Conservation (phyloP, 1,284 basidiomycete genomes). For the Microbotryomycetes sp. region DNA sequence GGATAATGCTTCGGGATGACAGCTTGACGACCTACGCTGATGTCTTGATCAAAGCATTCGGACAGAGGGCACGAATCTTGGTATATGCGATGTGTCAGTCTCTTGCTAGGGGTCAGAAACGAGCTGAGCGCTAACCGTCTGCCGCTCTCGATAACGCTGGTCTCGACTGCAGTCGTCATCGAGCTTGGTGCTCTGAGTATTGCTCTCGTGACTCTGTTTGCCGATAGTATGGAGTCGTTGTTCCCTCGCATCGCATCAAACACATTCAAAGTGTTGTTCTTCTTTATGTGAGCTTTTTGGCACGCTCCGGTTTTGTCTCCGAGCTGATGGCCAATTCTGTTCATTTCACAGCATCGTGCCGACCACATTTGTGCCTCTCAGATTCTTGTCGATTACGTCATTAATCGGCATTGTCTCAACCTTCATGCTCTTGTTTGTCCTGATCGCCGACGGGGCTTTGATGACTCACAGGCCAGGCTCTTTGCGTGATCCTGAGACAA, state of each 20-base stretch:
- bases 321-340: background rate
- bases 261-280: slow-evolving; percentile 67
- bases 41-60: slow-evolving; percentile 80
- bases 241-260: slow-evolving; percentile 60
- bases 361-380: slow-evolving; percentile 74
- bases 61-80: slow-evolving; percentile 57
- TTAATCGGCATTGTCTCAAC: slow-evolving; percentile 72
- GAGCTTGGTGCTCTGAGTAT: slow-evolving; percentile 46
- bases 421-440: slow-evolving; percentile 65
- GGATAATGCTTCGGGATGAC: slow-evolving; percentile 63
- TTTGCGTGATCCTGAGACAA: slow-evolving; percentile 65
- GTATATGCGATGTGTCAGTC: slow-evolving; percentile 64
- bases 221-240: slow-evolving; percentile 71
- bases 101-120: slow-evolving; percentile 27
- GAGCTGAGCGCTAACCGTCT: slow-evolving; percentile 5
- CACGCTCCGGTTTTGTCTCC: background rate
- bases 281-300: slow-evolving; percentile 55
- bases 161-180: slow-evolving; percentile 44
- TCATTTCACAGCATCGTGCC: slow-evolving; percentile 58
- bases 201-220: slow-evolving; percentile 74
- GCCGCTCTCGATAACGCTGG: slow-evolving; percentile 1
- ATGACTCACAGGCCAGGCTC: slow-evolving; percentile 76
- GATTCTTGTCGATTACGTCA: slow-evolving; percentile 75
- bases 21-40: slow-evolving; percentile 76
- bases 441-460: slow-evolving; percentile 75